Evolutionary conservation across 2,329 filamentous ascomycete species (phyloP).

Genomic region (Calonectria hongkongensis): DNA sequence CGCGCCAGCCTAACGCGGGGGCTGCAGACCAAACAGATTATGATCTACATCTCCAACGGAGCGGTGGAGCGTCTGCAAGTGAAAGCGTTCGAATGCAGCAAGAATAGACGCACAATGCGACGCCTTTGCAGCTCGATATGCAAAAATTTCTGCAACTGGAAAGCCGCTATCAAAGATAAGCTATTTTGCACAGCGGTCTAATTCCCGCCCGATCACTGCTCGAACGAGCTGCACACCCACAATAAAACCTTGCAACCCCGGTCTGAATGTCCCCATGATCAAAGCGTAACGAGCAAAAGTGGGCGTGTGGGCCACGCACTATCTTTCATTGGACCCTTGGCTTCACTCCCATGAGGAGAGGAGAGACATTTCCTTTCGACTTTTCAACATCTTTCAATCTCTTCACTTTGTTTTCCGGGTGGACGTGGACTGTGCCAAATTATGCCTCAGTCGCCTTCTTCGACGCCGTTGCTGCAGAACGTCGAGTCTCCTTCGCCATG

Average conservation of each 20-base stretch:
- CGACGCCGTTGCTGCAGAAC: conserved; percentile 7
- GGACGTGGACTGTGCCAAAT: background rate
- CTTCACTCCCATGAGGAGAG: background rate
- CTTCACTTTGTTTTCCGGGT: background rate
- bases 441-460: background rate
- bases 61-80: background rate
- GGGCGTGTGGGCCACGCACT: conserved; percentile 1
- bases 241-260: conserved; percentile 2
- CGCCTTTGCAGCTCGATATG: background rate
- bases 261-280: conserved; percentile 13
- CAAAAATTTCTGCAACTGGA: background rate
- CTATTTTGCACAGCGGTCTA: background rate
- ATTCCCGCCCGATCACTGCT: conserved; percentile 2
- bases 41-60: background rate
- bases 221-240: background rate
- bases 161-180: background rate
- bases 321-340: conserved; percentile 11
- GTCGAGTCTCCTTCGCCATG: background rate
- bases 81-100: background rate
- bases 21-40: too few species aligned
- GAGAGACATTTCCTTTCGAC: conserved; percentile 21
- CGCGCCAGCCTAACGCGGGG: too few species aligned
- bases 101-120: background rate
- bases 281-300: conserved; percentile 25
- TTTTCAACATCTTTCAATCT: conserved; percentile 11